A percentile compares a stretch with the other conserved stretches of the same genome.
Conservation (phyloP, 208 protist genomes). For the Angomonas deanei region DNA sequence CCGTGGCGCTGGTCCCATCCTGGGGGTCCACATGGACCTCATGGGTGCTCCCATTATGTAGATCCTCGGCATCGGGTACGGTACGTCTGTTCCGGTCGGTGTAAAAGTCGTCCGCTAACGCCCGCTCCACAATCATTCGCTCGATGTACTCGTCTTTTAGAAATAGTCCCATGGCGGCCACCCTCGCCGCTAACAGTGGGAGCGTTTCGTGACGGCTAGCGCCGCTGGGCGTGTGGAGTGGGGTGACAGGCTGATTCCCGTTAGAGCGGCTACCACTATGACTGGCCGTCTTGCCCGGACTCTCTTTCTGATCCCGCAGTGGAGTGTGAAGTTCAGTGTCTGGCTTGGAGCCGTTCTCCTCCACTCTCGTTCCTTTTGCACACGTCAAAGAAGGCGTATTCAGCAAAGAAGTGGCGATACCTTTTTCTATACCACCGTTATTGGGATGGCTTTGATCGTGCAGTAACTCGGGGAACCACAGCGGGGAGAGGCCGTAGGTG, state of each 20-base stretch:
- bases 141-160: constrained; percentile 88
- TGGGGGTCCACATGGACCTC: background rate
- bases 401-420: no score
- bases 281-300: no score
- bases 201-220: constrained; percentile 7
- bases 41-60: background rate
- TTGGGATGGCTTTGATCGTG: background rate
- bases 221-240: background rate
- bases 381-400: background rate
- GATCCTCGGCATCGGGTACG: background rate
- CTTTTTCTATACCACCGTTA: no score
- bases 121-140: constrained; percentile 64
- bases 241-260: background rate
- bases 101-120: constrained; percentile 13
- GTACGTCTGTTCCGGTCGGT: background rate
- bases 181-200: constrained; percentile 60
- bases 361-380: background rate
- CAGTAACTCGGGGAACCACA: constrained; percentile 56
- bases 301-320: no score
- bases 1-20: background rate
- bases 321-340: no score
- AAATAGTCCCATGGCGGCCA: constrained; percentile 53
- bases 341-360: no score
- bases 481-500: constrained; percentile 54
- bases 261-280: background rate